A percentile compares a stretch with the other conserved stretches of the same genome.
Conservation (phyloP, 1,139 yeast species). For the Pichia sp. region DNA sequence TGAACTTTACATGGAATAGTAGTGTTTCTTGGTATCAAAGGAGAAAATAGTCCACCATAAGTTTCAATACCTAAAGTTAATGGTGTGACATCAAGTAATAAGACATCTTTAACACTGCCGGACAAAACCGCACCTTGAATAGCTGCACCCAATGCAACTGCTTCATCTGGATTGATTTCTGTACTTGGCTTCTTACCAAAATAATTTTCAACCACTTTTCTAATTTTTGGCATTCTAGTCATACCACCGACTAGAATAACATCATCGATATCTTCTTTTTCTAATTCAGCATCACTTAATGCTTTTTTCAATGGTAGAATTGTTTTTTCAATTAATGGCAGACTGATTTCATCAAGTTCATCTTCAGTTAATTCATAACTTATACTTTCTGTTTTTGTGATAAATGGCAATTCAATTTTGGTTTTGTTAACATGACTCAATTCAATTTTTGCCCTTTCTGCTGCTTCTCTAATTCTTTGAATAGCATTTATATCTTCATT, state of each 20-base stretch:
- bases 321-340: conserved; percentile 55
- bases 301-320: conserved; percentile 63
- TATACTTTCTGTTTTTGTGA: conserved; percentile 39
- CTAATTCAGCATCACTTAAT: conserved; percentile 62
- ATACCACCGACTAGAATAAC: conserved; percentile 75
- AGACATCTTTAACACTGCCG: conserved; percentile 66
- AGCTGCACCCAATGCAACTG: conserved; percentile 81
- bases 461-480: conserved; percentile 66
- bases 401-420: conserved; percentile 58
- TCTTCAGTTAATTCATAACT: conserved; percentile 50
- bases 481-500: conserved; percentile 42
- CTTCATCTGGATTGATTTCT: conserved; percentile 75
- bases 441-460: conserved; percentile 67
- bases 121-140: conserved; percentile 75
- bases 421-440: conserved; percentile 55
- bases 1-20: conserved; percentile 69
- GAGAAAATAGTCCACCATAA: conserved; percentile 74
- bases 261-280: conserved; percentile 58
- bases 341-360: conserved; percentile 57
- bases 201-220: conserved; percentile 49
- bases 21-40: conserved; percentile 68
- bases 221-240: conserved; percentile 78
- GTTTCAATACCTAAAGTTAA: conserved; percentile 76
- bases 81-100: conserved; percentile 72
- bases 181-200: conserved; percentile 57